These are phyloP conservation scores for Venturia aucupariae DNA, from an alignment of 2,329 filamentous ascomycete species.

Conservation along the genomic window DNA sequence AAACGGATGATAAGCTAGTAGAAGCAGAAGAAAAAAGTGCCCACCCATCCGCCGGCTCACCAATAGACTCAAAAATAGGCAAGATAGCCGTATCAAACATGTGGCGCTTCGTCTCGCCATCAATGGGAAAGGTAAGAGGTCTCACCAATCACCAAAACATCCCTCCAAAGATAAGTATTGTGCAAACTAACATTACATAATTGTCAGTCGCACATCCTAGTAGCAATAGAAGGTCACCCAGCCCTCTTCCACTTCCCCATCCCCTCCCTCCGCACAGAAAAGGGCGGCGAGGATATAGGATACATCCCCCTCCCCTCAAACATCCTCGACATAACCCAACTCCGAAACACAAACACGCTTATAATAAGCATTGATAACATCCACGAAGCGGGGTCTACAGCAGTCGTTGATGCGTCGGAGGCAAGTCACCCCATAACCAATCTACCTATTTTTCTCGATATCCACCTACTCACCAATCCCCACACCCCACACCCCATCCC, in stretches of 20 bases:
- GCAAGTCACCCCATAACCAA: slow-evolving; percentile 20
- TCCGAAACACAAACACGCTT: slow-evolving; percentile 23
- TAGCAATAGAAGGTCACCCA: slow-evolving; percentile 39
- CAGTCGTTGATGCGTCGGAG: slow-evolving; percentile 25
- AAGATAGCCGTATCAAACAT: slow-evolving; percentile 13
- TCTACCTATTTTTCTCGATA: not conserved
- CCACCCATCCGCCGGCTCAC: not conserved
- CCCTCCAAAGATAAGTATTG: no score
- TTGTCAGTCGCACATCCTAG: slow-evolving; percentile 25
- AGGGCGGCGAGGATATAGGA: slow-evolving; percentile 26
- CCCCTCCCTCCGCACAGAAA: slow-evolving; percentile 40
- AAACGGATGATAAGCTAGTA: not conserved
- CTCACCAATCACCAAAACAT: no score
- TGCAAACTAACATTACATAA: not conserved
- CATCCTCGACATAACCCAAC: slow-evolving; percentile 46
- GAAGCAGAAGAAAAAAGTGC: not conserved
- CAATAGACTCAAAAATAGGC: not conserved
- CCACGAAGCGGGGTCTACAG: slow-evolving; percentile 42
- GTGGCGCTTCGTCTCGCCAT: slow-evolving; percentile 6
- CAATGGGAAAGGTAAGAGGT: not conserved
- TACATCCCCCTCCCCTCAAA: slow-evolving; percentile 52
- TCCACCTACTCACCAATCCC: no score
- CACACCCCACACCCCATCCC: no score
- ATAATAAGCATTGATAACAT: slow-evolving; percentile 47
- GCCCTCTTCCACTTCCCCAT: slow-evolving; percentile 56